phyloP scores from a whole-genome alignment of 139 green algal genomes.

The Chlorella sp. region DNA sequence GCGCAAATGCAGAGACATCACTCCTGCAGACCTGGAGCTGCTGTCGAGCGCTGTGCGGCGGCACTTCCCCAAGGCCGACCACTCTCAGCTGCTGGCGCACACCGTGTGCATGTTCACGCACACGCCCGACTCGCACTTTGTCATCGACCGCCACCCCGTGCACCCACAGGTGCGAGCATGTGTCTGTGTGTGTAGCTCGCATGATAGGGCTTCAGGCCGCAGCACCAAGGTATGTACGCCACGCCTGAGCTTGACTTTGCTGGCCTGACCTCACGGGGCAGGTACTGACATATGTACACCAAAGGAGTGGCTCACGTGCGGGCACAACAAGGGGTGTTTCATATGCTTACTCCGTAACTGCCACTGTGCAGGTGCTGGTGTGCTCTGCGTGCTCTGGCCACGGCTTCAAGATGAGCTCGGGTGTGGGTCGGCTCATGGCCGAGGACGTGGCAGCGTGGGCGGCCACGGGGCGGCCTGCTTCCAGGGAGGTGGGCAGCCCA shows the following conservation, averaged over 20 bases:
- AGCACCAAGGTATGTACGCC: too few species aligned
- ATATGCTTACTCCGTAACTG: too few species aligned
- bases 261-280: too few species aligned
- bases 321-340: too few species aligned
- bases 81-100: conserved; percentile 28
- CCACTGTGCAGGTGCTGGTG: too few species aligned
- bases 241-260: too few species aligned
- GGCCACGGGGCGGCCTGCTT: too few species aligned
- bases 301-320: too few species aligned
- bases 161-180: conserved; percentile 64
- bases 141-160: conserved; percentile 65
- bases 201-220: too few species aligned
- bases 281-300: too few species aligned
- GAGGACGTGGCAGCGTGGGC: neutral
- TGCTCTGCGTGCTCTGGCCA: neutral
- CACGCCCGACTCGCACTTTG: conserved; percentile 70
- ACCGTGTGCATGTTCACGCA: conserved; percentile 75
- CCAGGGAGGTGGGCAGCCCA: too few species aligned
- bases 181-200: too few species aligned
- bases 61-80: conserved; percentile 47
- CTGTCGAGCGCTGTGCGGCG: conserved; percentile 20
- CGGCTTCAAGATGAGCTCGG: conserved; percentile 6
- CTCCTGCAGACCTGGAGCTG: conserved; percentile 38
- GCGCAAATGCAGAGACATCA: conserved; percentile 3
- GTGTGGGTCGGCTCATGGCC: neutral